Percentiles rank a stretch among this genome's conserved stretches.
phyloP scores from a whole-genome alignment of 2,329 filamentous ascomycete species.

The Aspergillus sp. region DNA sequence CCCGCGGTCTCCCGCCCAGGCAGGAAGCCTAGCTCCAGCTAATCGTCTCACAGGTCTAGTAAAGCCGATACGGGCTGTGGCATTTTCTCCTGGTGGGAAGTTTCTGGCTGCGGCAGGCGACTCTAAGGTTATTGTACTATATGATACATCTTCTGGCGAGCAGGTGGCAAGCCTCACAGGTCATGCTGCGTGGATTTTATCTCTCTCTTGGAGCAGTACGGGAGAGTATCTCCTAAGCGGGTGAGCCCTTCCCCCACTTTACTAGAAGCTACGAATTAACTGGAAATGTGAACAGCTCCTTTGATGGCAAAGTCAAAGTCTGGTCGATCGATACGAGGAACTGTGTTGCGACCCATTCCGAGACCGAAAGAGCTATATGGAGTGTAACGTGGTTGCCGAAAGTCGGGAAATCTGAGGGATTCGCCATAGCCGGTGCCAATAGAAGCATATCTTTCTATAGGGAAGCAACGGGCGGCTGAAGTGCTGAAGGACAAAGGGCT shows the following conservation, averaged over 20 bases:
- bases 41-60: slow-evolving; percentile 65
- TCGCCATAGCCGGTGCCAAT: slow-evolving; percentile 76
- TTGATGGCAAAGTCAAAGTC: slow-evolving; percentile 93
- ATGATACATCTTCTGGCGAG: slow-evolving; percentile 89
- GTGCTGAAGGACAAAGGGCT: background rate
- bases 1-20: background rate
- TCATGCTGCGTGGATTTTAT: slow-evolving; percentile 84
- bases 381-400: slow-evolving; percentile 81
- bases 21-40: slow-evolving; percentile 11
- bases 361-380: slow-evolving; percentile 84
- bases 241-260: slow-evolving; percentile 37
- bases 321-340: slow-evolving; percentile 83
- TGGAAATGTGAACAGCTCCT: slow-evolving; percentile 52
- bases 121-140: slow-evolving; percentile 82
- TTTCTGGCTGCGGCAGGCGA: slow-evolving; percentile 89
- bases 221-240: slow-evolving; percentile 89
- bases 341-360: slow-evolving; percentile 91
- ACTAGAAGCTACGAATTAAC: slow-evolving; percentile 1
- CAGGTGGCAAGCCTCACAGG: slow-evolving; percentile 82
- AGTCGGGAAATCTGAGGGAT: slow-evolving; percentile 62
- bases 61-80: slow-evolving; percentile 79
- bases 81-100: slow-evolving; percentile 83
- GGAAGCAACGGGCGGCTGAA: slow-evolving; percentile 70
- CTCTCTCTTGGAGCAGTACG: slow-evolving; percentile 87
- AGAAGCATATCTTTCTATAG: slow-evolving; percentile 77